These are phyloP conservation scores for Eimeria tenella DNA, from an alignment of 169 alveolate genomes.

Conservation along the genomic window DNA sequence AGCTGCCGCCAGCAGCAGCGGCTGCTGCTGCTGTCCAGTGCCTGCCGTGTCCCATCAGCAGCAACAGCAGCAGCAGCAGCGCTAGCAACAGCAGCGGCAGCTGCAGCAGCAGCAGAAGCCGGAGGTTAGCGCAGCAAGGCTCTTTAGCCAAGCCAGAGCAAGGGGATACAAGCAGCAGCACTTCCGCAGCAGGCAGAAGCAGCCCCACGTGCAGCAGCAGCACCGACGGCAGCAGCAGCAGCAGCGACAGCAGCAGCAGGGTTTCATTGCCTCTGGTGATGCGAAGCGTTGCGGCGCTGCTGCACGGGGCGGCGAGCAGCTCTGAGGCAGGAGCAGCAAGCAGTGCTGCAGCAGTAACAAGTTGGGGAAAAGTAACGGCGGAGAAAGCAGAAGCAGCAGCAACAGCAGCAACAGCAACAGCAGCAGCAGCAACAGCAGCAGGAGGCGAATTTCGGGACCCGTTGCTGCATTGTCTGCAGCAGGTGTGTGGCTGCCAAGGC, in stretches of 20 bases:
- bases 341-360: neutral
- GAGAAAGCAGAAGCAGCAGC: neutral
- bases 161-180: neutral
- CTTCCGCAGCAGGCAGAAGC: no score
- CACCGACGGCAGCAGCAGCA: neutral
- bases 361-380: neutral
- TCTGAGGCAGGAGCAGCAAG: neutral
- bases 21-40: slow-evolving; percentile 11
- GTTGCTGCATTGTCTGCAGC: slow-evolving; percentile 2
- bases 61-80: slow-evolving; percentile 48
- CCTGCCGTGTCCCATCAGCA: neutral
- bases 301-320: neutral
- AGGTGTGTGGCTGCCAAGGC: neutral
- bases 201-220: neutral
- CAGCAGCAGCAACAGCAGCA: neutral
- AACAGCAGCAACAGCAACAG: neutral
- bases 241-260: slow-evolving; percentile 28
- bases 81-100: slow-evolving; percentile 32
- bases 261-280: neutral
- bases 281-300: slow-evolving; percentile 25
- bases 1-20: slow-evolving; percentile 13
- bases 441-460: neutral
- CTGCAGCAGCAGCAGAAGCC: neutral
- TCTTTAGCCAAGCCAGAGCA: neutral
- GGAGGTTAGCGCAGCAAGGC: neutral